These are phyloP conservation scores for Priceomyces haplophilus DNA, from an alignment of 805 yeast species.

Conservation along the genomic window DNA sequence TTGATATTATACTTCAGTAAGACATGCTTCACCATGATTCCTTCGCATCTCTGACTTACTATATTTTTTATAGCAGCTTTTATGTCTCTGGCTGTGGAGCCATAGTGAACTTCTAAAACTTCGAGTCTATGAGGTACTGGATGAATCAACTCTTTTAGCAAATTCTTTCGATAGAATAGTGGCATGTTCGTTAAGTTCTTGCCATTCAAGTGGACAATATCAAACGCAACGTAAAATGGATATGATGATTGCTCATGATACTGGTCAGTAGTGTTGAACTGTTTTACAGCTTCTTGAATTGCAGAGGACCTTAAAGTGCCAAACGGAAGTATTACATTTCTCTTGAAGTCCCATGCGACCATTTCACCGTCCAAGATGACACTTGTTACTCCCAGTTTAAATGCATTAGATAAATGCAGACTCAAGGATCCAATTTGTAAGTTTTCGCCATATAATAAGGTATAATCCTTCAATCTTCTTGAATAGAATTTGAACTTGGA, in stretches of 20 bases:
- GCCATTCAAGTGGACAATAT: constrained; percentile 69
- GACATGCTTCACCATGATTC: constrained; percentile 71
- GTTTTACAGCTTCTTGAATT: constrained; percentile 45
- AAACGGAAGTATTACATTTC: constrained; percentile 63
- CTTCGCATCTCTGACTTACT: constrained; percentile 69
- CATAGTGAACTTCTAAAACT: constrained; percentile 39
- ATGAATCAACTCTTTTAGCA: constrained; percentile 44
- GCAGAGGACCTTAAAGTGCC: constrained; percentile 77
- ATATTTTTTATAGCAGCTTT: constrained; percentile 54
- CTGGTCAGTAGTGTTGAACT: constrained; percentile 35
- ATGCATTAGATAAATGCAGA: constrained; percentile 42
- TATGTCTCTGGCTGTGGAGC: constrained; percentile 50
- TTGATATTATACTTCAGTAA: constrained; percentile 57
- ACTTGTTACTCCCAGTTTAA: constrained; percentile 35
- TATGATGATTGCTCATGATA: constrained; percentile 32
- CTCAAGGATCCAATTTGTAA: constrained; percentile 53
- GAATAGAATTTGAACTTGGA: constrained; percentile 50
- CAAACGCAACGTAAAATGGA: constrained; percentile 69
- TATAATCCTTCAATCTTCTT: constrained; percentile 70
- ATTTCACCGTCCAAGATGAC: constrained; percentile 84
- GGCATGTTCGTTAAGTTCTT: constrained; percentile 53
- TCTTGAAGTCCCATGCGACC: constrained; percentile 75
- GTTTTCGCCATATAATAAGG: constrained; percentile 62
- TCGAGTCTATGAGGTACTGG: constrained; percentile 51
- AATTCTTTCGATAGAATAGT: constrained; percentile 53